Base-by-base conservation (phyloP, 1,284 basidiomycete genomes). In the Mixia osmundae region DNA sequence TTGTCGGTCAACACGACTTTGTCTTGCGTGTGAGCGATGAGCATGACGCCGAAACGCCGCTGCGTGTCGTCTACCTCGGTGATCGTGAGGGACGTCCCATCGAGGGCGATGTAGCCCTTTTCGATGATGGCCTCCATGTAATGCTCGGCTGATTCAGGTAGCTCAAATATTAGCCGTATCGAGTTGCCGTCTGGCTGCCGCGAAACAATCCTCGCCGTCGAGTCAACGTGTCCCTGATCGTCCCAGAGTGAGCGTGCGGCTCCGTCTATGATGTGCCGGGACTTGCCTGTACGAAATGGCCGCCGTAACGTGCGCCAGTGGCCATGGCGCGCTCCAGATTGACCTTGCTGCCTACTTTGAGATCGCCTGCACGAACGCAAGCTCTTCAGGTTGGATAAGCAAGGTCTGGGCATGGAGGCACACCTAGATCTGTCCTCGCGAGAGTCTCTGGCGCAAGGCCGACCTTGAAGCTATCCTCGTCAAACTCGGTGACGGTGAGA, bases 281-380 rank as follows among this genome's bases (percentile, higher is more conserved):
- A 37, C 65, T 40, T 47, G 78, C 82, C 68, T 95, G 89, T 5
- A 97, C 91, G 54, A 94, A 87, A 55, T 99, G 89, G 5, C 89
- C 89, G 20, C 89, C 89, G 51, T 97, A 94, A 30, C 89, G 66
- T 8, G 72, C 72, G 58, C 89, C 77, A 1, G 76, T 73, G 11
- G 71, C 72, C 82, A 97, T 87, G 3, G 89, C 89, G 32, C 89
- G 69, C 61, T 99, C 89, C 35, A 89, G 67, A 57, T 97, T 95
- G 37, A 95, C 69, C 46, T 70, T 65, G 48, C 80, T 74, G 4
- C 79, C 80, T 6, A 74, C 70, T 45, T 66, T 67, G 41, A 80
- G 63, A 47, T 78, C 68, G 29, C 83, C 80, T 76, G 46, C 7
- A 33, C 10, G 8, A 10, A n/a, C n/a, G 11, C 25, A 10, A 10